phyloP scores from a whole-genome alignment of 805 yeast genomes.

The Monosporozyma unispora region DNA sequence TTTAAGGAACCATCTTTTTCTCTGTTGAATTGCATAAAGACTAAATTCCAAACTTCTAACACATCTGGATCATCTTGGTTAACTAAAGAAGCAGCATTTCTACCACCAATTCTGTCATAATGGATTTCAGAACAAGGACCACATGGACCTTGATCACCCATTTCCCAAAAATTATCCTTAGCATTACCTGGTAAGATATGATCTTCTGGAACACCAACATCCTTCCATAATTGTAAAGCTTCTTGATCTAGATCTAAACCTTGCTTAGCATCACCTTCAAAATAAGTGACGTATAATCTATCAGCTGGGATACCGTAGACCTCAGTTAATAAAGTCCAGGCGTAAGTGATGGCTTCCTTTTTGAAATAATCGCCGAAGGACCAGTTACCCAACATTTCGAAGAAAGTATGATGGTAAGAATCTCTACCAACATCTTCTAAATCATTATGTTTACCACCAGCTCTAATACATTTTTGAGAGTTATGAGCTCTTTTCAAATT shows the following conservation, averaged over 20 bases:
- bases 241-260: slow-evolving; percentile 91
- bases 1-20: slow-evolving; percentile 76
- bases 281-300: slow-evolving; percentile 89
- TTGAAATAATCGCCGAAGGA: slow-evolving; percentile 98
- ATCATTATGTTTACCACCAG: slow-evolving; percentile 98
- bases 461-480: slow-evolving; percentile 97
- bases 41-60: slow-evolving; percentile 95
- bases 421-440: slow-evolving; percentile 98
- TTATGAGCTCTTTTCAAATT: slow-evolving; percentile 80
- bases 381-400: slow-evolving; percentile 99
- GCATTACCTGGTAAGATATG: slow-evolving; percentile 89
- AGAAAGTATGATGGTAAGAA: slow-evolving; percentile 96
- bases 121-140: slow-evolving; percentile 99
- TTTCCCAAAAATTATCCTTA: slow-evolving; percentile 97
- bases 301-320: slow-evolving; percentile 73
- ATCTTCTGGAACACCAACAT: slow-evolving; percentile 81
- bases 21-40: slow-evolving; percentile 93
- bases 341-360: slow-evolving; percentile 77
- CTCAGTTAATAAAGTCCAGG: slow-evolving; percentile 86
- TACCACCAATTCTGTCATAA: slow-evolving; percentile 96
- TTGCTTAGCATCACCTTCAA: slow-evolving; percentile 79
- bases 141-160: slow-evolving; percentile 99
- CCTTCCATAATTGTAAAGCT: slow-evolving; percentile 80
- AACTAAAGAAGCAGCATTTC: slow-evolving; percentile 86
- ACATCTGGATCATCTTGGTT: slow-evolving; percentile 98